Evolutionary conservation across 192 early-diverging fungal genomes (phyloP), one percentile per base, ranked within the genome.

Genomic region (Chytriomyces sp.): DNA sequence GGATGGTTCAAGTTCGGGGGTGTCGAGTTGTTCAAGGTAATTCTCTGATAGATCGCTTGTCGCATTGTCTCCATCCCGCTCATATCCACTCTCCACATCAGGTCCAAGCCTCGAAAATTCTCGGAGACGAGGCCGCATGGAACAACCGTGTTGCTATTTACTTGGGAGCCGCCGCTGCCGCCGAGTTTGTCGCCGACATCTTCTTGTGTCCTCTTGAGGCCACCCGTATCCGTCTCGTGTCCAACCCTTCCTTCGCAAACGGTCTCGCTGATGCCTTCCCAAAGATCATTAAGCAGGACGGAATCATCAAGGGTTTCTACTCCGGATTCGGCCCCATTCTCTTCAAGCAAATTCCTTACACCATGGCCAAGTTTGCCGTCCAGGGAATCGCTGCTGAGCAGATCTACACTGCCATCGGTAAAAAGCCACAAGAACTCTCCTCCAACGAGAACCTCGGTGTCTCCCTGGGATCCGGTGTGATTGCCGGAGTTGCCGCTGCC

Each of bases 1-100:
- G 94, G 94, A 77, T 84, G 89, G 77, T 89, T 91, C 86, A 96
- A 96, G 85, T 96, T 94, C 83, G 95, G 95, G 28, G 90, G 94
- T 64, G 95, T 95, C 85, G 95, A 96, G 83, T 79, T 91, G 75
- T 96, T 94, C 89, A 96, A 96, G 84, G 88, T 92, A 82, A 81
- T 87, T n/a, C n/a, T n/a, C n/a, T n/a, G n/a, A n/a, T n/a, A n/a
- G n/a, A n/a, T 11, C 50, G 69, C 61, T 49, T 67, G 43, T 60
- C 47, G 50, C 9, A 59, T 59, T 75, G 18, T 18, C n/a, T n/a
- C n/a, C 64, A 77, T 26, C 53, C 43, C 16, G 46, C 50, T 59
- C 47, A 18, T 53, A 48, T 59, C 45, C 18, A 8, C 50, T 69
- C 7, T 44, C 20, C 45, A 7, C n/a, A n/a, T n/a, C 91, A 92